Percentiles rank a stretch among this genome's conserved stretches.
Evolutionary conservation across 225 moss, liverwort and hornwort genomes (phyloP).

Genomic region (Lunularia cruciata): DNA sequence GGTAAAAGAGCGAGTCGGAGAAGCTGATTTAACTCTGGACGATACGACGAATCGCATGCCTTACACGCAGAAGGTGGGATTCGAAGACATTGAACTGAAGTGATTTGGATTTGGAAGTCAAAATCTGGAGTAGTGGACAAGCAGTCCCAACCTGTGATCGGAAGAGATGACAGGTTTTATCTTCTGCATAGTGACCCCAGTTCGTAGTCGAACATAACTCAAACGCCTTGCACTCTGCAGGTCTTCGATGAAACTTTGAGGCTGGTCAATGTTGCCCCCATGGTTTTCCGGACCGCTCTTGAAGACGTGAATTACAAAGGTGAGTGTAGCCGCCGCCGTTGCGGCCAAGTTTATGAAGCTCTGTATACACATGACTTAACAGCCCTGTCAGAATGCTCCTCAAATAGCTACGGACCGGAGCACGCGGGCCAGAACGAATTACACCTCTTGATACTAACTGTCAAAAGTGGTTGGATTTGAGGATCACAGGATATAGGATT

Average conservation of each 20-base stretch:
- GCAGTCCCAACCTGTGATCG: neutral
- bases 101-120: neutral
- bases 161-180: neutral
- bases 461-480: neutral
- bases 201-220: neutral
- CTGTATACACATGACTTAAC: too few species aligned
- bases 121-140: neutral
- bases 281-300: conserved; percentile 23
- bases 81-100: neutral
- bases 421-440: too few species aligned
- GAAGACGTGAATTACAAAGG: conserved; percentile 22
- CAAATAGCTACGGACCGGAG: too few species aligned
- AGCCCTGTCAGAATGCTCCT: too few species aligned
- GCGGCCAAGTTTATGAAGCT: too few species aligned
- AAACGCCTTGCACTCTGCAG: neutral
- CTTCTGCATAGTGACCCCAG: neutral
- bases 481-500: conserved; percentile 12
- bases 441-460: neutral
- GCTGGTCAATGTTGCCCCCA: conserved; percentile 25
- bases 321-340: conserved; percentile 10
- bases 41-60: conserved; percentile 20
- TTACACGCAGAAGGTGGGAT: conserved; percentile 13
- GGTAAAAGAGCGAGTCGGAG: conserved; percentile 6
- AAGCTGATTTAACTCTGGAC: conserved; percentile 4
- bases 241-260: conserved; percentile 25